These are phyloP conservation scores for Penicillium sp. DNA, from an alignment of 2,329 filamentous ascomycete genomes.

Conservation along the genomic window DNA sequence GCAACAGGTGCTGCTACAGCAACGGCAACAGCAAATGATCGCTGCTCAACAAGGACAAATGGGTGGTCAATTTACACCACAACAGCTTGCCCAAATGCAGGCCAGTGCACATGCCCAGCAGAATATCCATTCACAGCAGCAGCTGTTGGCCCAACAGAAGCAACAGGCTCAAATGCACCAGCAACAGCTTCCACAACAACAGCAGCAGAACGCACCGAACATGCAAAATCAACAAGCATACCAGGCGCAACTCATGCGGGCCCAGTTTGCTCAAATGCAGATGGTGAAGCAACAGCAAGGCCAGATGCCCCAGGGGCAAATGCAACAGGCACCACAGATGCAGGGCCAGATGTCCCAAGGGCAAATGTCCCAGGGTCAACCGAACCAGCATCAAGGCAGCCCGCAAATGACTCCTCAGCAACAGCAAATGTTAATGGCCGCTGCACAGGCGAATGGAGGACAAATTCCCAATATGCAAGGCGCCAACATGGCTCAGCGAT, in stretches of 20 bases:
- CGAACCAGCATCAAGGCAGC: constrained; percentile 36
- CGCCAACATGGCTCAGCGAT: constrained; percentile 36
- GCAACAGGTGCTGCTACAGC: constrained; percentile 43
- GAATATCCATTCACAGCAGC: constrained; percentile 48
- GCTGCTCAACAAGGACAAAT: constrained; percentile 43
- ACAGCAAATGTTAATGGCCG: constrained; percentile 44
- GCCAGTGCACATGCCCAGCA: constrained; percentile 52
- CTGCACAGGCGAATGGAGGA: constrained; percentile 44
- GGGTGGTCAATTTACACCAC: constrained; percentile 43
- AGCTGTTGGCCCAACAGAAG: constrained; percentile 41
- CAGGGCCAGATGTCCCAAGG: constrained; percentile 14
- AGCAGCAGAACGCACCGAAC: constrained; percentile 23
- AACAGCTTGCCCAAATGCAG: constrained; percentile 48
- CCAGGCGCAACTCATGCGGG: constrained; percentile 43
- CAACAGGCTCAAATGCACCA: constrained; percentile 37
- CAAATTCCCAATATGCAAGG: constrained; percentile 37
- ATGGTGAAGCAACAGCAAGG: constrained; percentile 40
- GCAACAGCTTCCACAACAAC: constrained; percentile 23
- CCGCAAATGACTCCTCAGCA: constrained; percentile 41
- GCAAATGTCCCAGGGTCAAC: constrained; percentile 13
- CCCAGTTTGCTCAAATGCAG: constrained; percentile 44
- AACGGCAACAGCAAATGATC: constrained; percentile 44
- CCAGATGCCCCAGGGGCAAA: constrained; percentile 16
- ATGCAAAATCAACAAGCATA: constrained; percentile 39
- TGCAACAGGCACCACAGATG: constrained; percentile 20